Percentiles rank a stretch among this genome's conserved stretches.
These are phyloP conservation scores for Skeletonema marinoi DNA, from an alignment of 108 stramenopile species.

Conservation along the genomic window DNA sequence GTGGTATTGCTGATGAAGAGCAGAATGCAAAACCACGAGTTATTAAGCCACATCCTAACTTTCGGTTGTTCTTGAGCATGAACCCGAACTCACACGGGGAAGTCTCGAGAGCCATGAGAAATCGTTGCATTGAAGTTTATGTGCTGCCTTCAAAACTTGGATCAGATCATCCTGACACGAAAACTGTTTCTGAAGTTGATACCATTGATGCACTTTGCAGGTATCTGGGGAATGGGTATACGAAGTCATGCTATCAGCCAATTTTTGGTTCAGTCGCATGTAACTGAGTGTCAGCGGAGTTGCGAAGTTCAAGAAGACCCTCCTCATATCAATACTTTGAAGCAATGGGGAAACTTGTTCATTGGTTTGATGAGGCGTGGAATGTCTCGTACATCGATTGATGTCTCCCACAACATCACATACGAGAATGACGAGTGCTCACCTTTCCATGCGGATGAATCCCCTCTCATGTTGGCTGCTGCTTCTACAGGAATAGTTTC, in stretches of 20 bases:
- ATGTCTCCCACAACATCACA: constrained; percentile 25
- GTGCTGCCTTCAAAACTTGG: constrained; percentile 41
- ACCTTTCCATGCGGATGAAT: not conserved
- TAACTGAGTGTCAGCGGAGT: constrained; percentile 28
- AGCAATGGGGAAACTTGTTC: constrained; percentile 45
- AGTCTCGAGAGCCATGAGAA: constrained; percentile 98
- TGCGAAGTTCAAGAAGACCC: constrained; percentile 32
- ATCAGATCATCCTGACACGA: not conserved
- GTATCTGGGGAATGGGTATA: constrained; percentile 34
- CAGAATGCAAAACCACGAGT: constrained; percentile 54
- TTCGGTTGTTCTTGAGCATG: constrained; percentile 94
- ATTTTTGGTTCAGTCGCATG: constrained; percentile 32
- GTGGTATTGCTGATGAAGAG: constrained; percentile 65
- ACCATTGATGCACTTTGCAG: constrained; percentile 40
- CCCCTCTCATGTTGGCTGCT: constrained; percentile 4
- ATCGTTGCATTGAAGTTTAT: constrained; percentile 96
- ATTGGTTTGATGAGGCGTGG: constrained; percentile 45
- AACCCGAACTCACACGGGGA: constrained; percentile 89
- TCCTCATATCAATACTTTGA: constrained; percentile 39
- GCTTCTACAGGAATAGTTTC: constrained; percentile 25
- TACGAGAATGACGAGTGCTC: constrained; percentile 30
- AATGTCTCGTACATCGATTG: constrained; percentile 19
- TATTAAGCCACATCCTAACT: constrained; percentile 91
- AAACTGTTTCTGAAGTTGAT: constrained; percentile 13
- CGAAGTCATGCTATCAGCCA: constrained; percentile 31